These are phyloP conservation scores for Rhodotorula sp. DNA, from an alignment of 1,284 basidiomycete genomes.

Conservation along the genomic window DNA sequence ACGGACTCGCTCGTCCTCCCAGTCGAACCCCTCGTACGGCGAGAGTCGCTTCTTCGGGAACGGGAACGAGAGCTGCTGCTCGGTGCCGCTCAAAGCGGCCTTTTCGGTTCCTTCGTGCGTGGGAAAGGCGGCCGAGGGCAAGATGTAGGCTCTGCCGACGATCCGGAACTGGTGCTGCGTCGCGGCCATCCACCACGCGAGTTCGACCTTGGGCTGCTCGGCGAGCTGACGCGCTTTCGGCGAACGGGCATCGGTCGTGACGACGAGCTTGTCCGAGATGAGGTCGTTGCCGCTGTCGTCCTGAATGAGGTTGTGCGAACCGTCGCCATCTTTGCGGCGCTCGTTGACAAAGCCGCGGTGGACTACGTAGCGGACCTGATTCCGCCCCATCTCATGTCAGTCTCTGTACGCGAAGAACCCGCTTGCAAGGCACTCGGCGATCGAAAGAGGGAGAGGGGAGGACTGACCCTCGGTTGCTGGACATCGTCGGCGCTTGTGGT, in stretches of 20 bases:
- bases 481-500: slow-evolving; percentile 10
- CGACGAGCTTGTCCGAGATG: slow-evolving; percentile 46
- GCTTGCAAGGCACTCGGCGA: too few relatives aligned
- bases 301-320: slow-evolving; percentile 40
- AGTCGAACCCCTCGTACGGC: slow-evolving; percentile 44
- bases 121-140: slow-evolving; percentile 40
- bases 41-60: slow-evolving; percentile 25
- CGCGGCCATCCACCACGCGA: slow-evolving; percentile 50
- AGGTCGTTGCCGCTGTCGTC: slow-evolving; percentile 42
- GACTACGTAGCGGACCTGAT: slow-evolving; percentile 47
- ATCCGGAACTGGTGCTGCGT: slow-evolving; percentile 49
- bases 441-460: not conserved
- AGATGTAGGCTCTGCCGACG: slow-evolving; percentile 46
- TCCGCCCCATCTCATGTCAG: not conserved
- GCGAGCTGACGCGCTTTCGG: slow-evolving; percentile 48
- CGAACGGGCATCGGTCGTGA: slow-evolving; percentile 49
- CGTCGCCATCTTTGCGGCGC: slow-evolving; percentile 42
- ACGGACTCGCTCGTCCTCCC: slow-evolving; percentile 48
- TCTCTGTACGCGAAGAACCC: not conserved
- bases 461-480: slow-evolving; percentile 18
- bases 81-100: not conserved
- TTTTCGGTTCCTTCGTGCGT: slow-evolving; percentile 4
- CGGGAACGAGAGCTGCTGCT: slow-evolving; percentile 18
- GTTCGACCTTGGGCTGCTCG: slow-evolving; percentile 42
- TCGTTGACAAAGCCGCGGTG: slow-evolving; percentile 51